Conservation (phyloP, 2,329 filamentous ascomycete species). For the Aspergillus sergii region DNA sequence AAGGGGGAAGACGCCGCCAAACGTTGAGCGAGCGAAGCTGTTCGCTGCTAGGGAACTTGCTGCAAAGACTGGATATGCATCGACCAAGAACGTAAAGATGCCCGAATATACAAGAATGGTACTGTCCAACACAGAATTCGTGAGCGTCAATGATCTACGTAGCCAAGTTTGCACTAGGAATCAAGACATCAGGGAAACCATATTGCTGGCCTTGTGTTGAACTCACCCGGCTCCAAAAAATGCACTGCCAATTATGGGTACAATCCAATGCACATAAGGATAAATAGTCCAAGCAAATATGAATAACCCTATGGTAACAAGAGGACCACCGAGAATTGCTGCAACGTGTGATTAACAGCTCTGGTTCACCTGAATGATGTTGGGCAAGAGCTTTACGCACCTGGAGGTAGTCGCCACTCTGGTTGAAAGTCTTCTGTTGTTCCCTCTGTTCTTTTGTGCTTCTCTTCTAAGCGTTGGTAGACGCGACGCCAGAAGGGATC, state of each 20-base stretch:
- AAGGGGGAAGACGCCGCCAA: slow-evolving; percentile 77
- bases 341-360: not conserved
- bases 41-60: slow-evolving; percentile 76
- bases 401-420: slow-evolving; percentile 80
- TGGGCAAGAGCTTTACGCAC: slow-evolving; percentile 34
- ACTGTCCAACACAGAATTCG: slow-evolving; percentile 45
- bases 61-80: slow-evolving; percentile 53
- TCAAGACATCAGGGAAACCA: not conserved
- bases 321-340: slow-evolving; percentile 69
- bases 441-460: slow-evolving; percentile 37
- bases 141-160: not conserved
- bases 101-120: slow-evolving; percentile 78
- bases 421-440: slow-evolving; percentile 66
- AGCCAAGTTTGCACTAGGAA: not conserved
- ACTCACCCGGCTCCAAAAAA: slow-evolving; percentile 73
- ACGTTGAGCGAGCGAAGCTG: slow-evolving; percentile 74
- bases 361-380: slow-evolving; percentile 4
- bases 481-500: slow-evolving; percentile 52
- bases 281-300: slow-evolving; percentile 88
- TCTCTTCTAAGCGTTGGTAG: slow-evolving; percentile 44
- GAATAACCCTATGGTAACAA: slow-evolving; percentile 82
- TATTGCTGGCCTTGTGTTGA: slow-evolving; percentile 13
- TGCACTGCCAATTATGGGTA: slow-evolving; percentile 71
- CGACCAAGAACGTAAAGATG: slow-evolving; percentile 85
- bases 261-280: slow-evolving; percentile 71